A percentile compares a stretch with the other conserved stretches of the same genome.
Evolutionary conservation across 768 basidiomycete species (phyloP).

Genomic region (Suillus weaverae): DNA sequence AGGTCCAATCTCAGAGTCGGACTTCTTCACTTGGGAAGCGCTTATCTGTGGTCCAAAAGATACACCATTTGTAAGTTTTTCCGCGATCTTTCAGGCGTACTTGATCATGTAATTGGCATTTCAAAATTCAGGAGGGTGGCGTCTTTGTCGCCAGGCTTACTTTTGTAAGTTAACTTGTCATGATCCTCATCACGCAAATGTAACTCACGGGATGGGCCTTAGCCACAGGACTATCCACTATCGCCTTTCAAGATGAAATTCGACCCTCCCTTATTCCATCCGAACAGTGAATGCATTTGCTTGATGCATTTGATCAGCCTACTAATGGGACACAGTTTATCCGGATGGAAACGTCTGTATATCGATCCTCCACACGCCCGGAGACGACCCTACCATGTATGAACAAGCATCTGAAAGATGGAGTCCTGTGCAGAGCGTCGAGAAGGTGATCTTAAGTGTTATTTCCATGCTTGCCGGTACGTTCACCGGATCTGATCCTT

Average conservation of each 20-base stretch:
- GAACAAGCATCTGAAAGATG: constrained; percentile 95
- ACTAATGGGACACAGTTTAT: constrained; percentile 64
- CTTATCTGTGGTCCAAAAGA: constrained; percentile 92
- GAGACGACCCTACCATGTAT: constrained; percentile 90
- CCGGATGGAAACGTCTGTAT: constrained; percentile 97
- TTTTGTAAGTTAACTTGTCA: constrained; percentile 64
- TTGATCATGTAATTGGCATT: not conserved
- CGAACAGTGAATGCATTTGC: constrained; percentile 75
- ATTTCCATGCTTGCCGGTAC: constrained; percentile 95
- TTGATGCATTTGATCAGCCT: constrained; percentile 9
- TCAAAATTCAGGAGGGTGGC: constrained; percentile 75
- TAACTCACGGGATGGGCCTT: constrained; percentile 5
- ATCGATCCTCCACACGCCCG: constrained; percentile 94
- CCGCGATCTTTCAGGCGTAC: not conserved
- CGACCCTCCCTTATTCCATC: constrained; percentile 95
- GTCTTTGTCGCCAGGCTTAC: constrained; percentile 89
- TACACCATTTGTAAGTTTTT: constrained; percentile 79
- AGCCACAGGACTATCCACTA: constrained; percentile 94
- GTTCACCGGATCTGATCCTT: constrained; percentile 21
- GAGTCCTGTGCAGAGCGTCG: constrained; percentile 98
- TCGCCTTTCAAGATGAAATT: constrained; percentile 99
- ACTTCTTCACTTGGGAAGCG: constrained; percentile 97
- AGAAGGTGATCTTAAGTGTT: constrained; percentile 95
- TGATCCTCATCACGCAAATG: constrained; percentile 10
- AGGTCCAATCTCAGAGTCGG: constrained; percentile 89